Base-by-base conservation (phyloP, 441 rosid genomes). In the Biscutella laevigata region DNA sequence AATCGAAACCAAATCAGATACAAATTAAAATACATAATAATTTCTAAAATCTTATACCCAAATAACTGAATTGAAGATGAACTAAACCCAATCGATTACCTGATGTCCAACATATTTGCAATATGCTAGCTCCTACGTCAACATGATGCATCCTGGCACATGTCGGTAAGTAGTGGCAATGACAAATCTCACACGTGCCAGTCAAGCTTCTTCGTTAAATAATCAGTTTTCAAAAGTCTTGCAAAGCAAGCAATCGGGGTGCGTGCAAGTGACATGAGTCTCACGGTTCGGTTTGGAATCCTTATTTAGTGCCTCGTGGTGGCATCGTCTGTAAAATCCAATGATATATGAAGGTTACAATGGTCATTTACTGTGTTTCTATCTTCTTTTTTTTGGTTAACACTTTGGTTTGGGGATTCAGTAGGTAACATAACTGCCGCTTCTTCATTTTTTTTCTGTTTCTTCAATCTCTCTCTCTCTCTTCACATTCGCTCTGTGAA, bases 381-480 rank as follows among this genome's bases (percentile, higher is more conserved):
- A 14, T 43, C 29, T 1, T 6, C 15, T 17, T 49, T 39, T 59
- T 30, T 33, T 19, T 42, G n/a, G n/a, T 45, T 57, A 52, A 8
- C 55, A 26, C 48, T 47, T 56, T 56, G 37, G 62, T 48, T 25
- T 56, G 29, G 20, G 24, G 45, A 32, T 48, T 41, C 25, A 42
- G 52, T 39, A 40, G n/a, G 15, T 57, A 57, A 66, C 61, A 59
- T 59, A 59, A 66, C 71, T 59, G 71, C 61, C 61, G 71, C 57
- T n/a, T 51, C 65, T 41, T 16, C 53, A 32, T n/a, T n/a, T n/a
- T n/a, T 57, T 30, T 35, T 57, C 64, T 60, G 37, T 11, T 33
- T 45, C 9, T n/a, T n/a, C n/a, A n/a, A n/a, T 32, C 21, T 42
- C 41, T 62, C 41, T 41, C 28, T 64, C 25, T 45, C 55, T 44